Conservation (phyloP, 352 stramenopile genomes). For the Globisporangium rhizosaccharum region DNA sequence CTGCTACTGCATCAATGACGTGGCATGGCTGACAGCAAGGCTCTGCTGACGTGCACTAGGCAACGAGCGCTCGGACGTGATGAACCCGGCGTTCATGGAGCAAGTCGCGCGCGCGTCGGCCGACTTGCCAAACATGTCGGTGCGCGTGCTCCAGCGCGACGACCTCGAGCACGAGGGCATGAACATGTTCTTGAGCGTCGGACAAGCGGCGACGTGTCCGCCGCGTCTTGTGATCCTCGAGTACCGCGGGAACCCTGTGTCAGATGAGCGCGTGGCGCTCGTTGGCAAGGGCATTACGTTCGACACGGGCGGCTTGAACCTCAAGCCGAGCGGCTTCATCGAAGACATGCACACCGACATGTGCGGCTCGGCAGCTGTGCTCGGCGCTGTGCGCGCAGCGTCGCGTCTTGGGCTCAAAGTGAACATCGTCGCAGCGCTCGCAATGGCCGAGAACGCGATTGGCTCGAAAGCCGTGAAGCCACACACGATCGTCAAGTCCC, state of each 20-base stretch:
- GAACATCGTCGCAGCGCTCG: slow-evolving; percentile 77
- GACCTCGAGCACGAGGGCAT: slow-evolving; percentile 76
- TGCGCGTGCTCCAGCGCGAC: slow-evolving; percentile 72
- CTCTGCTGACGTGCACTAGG: slow-evolving; percentile 16
- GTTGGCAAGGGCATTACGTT: slow-evolving; percentile 95
- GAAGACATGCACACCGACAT: slow-evolving; percentile 93
- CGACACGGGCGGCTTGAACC: slow-evolving; percentile 93
- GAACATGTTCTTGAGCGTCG: slow-evolving; percentile 84
- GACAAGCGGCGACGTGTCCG: slow-evolving; percentile 59
- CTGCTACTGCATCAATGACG: not conserved
- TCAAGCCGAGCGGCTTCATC: slow-evolving; percentile 90
- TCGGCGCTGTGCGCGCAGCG: slow-evolving; percentile 73
- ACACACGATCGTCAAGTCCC: slow-evolving; percentile 85
- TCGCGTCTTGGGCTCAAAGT: slow-evolving; percentile 65
- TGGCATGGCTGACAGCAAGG: not conserved
- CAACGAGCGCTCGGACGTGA: slow-evolving; percentile 76
- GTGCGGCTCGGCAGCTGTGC: slow-evolving; percentile 84
- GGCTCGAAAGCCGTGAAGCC: slow-evolving; percentile 85
- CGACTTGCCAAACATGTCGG: slow-evolving; percentile 73
- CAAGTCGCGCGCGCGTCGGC: slow-evolving; percentile 52
- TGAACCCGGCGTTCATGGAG: slow-evolving; percentile 80
- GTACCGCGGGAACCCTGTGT: slow-evolving; percentile 65
- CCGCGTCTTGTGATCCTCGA: slow-evolving; percentile 83
- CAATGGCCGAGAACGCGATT: slow-evolving; percentile 80
- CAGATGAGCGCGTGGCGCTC: slow-evolving; percentile 67